Base-by-base conservation (phyloP, 441 rosid genomes). In the Geranium incanum region DNA sequence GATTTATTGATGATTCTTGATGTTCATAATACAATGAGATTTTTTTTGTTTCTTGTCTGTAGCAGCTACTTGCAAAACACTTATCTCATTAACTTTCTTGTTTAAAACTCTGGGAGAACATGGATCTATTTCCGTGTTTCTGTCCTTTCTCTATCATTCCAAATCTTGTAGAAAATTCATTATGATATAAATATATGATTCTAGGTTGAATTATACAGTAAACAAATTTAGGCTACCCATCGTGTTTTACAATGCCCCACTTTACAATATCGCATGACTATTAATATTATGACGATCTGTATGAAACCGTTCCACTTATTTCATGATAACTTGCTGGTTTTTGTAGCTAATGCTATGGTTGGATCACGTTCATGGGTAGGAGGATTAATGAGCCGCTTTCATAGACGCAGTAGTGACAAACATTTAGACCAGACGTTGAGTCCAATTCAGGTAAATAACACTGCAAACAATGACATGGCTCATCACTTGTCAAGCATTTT, bases 351-450 rank as follows among this genome's bases (percentile, higher is more conserved):
- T 84, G 92, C 89, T 86, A 88, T 89, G 93, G 91, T 89, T 90
- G 97, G 99, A 81, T 81, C 98, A 77, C 83, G 93, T 81, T 73
- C 96, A 78, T 90, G 97, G 99, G 74, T 95, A 70, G 97, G 92
- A 83, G 95, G 89, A 77, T 86, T 95, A 67, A 84, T 95, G 76
- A 85, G 76, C 78, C 97, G 96, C 76, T 67, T 81, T 70, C 79
- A 66, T 70, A 90, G 73, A 87, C 92, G 89, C 37, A 77, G 69
- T 23, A 77, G 69, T 23, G 96, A 86, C 45, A 90, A 76, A 84
- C 73, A 74, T 74, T 59, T 77, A 16, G 93, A 85, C 77, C 79
- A 71, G 72, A 75, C 82, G 71, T 78, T 87, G 82, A 79, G 84
- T 80, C 90, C 91, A 80, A 77, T 84, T 79, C 89, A 86, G 95